Conservation (phyloP, 78 protist genomes). For the Dictyostelium capitatum region DNA sequence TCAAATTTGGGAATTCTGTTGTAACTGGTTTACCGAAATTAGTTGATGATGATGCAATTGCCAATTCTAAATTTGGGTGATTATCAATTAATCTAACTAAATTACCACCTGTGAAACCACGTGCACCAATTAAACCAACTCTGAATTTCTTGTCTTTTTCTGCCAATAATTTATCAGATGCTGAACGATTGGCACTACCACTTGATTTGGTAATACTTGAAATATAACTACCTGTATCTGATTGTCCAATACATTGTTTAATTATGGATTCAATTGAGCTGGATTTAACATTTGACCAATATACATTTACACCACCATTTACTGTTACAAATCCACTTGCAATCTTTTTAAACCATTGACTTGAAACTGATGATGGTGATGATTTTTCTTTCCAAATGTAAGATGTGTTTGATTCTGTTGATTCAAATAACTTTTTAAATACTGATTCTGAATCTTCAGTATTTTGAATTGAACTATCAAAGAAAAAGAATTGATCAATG, state of each 20-base stretch:
- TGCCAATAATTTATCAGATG: not conserved
- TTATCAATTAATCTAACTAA: slow-evolving; percentile 59
- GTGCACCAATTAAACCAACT: slow-evolving; percentile 89
- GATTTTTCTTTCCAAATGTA: slow-evolving; percentile 29
- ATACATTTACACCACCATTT: not conserved
- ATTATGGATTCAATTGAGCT: not conserved
- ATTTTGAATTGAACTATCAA: not conserved
- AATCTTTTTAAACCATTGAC: slow-evolving; percentile 34
- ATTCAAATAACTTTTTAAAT: slow-evolving; percentile 13
- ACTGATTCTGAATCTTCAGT: slow-evolving; percentile 38
- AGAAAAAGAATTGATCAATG: slow-evolving; percentile 52
- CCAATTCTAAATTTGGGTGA: slow-evolving; percentile 71
- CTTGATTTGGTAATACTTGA: not conserved
- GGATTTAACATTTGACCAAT: slow-evolving; percentile 41
- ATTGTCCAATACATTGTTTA: not conserved
- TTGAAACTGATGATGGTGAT: not conserved
- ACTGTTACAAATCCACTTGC: slow-evolving; percentile 32
- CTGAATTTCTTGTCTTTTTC: slow-evolving; percentile 27
- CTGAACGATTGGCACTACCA: not conserved
- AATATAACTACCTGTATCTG: not conserved
- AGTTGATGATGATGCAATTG: slow-evolving; percentile 76
- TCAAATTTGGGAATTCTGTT: slow-evolving; percentile 68
- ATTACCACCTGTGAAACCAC: slow-evolving; percentile 89
- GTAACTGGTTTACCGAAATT: slow-evolving; percentile 71
- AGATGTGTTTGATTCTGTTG: not conserved